phyloP scores from a whole-genome alignment of 148 eudicot genomes.

The Rhododendron ovatum region DNA sequence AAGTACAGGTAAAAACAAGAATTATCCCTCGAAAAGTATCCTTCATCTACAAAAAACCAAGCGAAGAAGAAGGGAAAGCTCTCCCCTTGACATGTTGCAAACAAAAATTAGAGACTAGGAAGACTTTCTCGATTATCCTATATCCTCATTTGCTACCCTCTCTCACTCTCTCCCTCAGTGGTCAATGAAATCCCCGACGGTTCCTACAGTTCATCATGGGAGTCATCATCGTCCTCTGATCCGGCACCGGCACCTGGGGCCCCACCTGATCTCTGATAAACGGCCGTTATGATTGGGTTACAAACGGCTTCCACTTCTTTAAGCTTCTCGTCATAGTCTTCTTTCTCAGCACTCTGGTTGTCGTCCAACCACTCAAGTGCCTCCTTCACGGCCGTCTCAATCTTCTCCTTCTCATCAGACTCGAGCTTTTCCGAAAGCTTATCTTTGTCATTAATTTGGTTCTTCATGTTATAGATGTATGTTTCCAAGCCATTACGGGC shows the following conservation, averaged over 20 bases:
- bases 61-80: background rate
- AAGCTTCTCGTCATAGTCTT: slow-evolving; percentile 46
- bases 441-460: slow-evolving; percentile 37
- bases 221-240: slow-evolving; percentile 13
- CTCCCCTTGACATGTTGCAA: background rate
- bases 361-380: slow-evolving; percentile 54
- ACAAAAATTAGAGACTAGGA: slow-evolving; percentile 9
- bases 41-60: background rate
- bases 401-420: slow-evolving; percentile 48
- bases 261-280: slow-evolving; percentile 43
- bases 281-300: slow-evolving; percentile 44
- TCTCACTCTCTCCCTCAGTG: background rate
- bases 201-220: slow-evolving; percentile 46
- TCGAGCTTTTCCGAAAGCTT: slow-evolving; percentile 48
- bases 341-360: slow-evolving; percentile 44
- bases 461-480: slow-evolving; percentile 49
- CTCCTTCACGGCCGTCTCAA: slow-evolving; percentile 41
- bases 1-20: background rate
- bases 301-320: slow-evolving; percentile 51
- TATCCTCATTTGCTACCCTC: background rate
- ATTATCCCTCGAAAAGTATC: background rate
- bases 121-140: background rate
- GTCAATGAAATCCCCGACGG: background rate
- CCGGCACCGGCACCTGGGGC: slow-evolving; percentile 29
- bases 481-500: slow-evolving; percentile 45